Evolutionary conservation across 2,329 filamentous ascomycete genomes (phyloP), one percentile per base, ranked within the genome.

Genomic region (Byssochlamys sp.): DNA sequence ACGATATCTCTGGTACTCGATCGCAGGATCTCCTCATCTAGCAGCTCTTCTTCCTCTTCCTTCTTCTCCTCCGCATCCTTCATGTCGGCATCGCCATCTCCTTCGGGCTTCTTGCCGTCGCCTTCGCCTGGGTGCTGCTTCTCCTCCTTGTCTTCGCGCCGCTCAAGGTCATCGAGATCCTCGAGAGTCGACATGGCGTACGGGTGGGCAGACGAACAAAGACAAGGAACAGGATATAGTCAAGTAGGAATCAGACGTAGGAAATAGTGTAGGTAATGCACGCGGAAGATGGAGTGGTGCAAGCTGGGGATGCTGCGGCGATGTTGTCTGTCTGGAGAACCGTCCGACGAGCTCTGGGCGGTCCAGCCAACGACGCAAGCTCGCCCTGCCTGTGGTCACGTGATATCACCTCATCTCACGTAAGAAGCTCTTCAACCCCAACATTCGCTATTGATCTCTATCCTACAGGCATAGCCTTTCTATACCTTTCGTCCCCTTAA

Each of bases 1-100:
- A 90, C 81, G 69, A 99, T 95, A 78, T 99, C 94, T 79, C 90
- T 86, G 79, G 94, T 97, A 80, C 88, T 92, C 67, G 95, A 87
- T 73, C 85, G 87, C 60, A 97, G 84, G 68, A 99, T 92, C 78
- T 99, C 94, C 57, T 92, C 87, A 75, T 97, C 92, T 63, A 99
- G 82, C 56, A 91, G 82, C 65, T 95, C 87, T 53, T 92, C 89
- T 66, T 89, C 86, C 67, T 84, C 83, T 58, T 85, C 78, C 62
- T 80, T 80, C 64, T 83, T 80, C 49, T 74, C 82, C 62, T 87
- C 86, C 10, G 85, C 87, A 72, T 96, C 91, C 73, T 92, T 86
- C 91, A 96, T 96, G 58, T 95, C 90, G 54, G 87, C 87, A 78
- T 96, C 92, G 53, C 82, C 88, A 68, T 87, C 85, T 57, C 79